Percentiles rank a stretch among this genome's conserved stretches.
phyloP scores from a whole-genome alignment of 2,329 filamentous ascomycete species.

The Fusarium pseudonygamai region DNA sequence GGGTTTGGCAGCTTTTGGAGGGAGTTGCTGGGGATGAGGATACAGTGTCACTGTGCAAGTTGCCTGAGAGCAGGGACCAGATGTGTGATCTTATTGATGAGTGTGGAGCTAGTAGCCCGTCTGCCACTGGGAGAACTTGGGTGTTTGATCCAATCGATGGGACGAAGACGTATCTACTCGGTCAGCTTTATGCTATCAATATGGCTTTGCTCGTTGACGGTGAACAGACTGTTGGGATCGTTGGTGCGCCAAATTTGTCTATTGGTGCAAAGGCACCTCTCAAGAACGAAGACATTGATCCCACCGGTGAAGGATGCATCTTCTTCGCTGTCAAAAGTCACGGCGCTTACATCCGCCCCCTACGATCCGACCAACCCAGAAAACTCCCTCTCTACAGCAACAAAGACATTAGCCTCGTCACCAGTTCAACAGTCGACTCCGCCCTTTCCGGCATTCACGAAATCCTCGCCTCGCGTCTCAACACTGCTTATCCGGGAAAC shows the following conservation, averaged over 20 bases:
- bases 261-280: slow-evolving; percentile 52
- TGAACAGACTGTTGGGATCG: slow-evolving; percentile 59
- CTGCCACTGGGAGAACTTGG: slow-evolving; percentile 58
- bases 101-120: slow-evolving; percentile 55
- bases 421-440: slow-evolving; percentile 59
- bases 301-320: slow-evolving; percentile 57
- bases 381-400: slow-evolving; percentile 47
- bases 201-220: slow-evolving; percentile 62
- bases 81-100: slow-evolving; percentile 65
- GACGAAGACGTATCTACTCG: slow-evolving; percentile 64
- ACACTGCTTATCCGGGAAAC: slow-evolving; percentile 56
- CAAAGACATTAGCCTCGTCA: slow-evolving; percentile 54
- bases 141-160: slow-evolving; percentile 70
- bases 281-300: slow-evolving; percentile 56
- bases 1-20: slow-evolving; percentile 59
- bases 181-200: slow-evolving; percentile 67
- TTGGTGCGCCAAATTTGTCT: slow-evolving; percentile 59
- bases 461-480: slow-evolving; percentile 54
- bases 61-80: slow-evolving; percentile 53
- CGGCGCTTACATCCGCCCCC: slow-evolving; percentile 58
- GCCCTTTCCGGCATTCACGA: slow-evolving; percentile 59
- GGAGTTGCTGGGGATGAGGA: slow-evolving; percentile 42
- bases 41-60: slow-evolving; percentile 38
- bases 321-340: slow-evolving; percentile 60
- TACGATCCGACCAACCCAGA: slow-evolving; percentile 45